Conservation (phyloP, 176 grass and related monocot species). For the Lolium rigidum region DNA sequence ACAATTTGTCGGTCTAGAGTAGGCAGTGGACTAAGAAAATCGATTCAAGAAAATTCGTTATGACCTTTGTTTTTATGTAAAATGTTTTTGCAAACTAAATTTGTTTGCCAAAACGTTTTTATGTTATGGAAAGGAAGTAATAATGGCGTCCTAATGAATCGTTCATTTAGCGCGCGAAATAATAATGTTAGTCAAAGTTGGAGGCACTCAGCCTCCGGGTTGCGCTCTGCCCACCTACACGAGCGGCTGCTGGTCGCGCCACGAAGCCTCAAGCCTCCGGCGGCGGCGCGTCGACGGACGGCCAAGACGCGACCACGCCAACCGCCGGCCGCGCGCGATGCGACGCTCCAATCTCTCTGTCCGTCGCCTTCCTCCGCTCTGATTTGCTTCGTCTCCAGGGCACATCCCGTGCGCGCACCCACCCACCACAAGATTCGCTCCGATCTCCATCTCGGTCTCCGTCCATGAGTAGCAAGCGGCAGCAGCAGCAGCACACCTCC, state of each 20-base stretch:
- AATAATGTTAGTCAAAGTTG: too few species aligned
- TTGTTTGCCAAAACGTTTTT: too few species aligned
- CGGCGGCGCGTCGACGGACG: background rate
- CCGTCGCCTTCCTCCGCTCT: background rate
- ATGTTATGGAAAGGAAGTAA: too few species aligned
- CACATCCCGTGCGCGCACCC: conserved; percentile 1
- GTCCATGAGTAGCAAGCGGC: background rate
- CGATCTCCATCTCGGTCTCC: background rate
- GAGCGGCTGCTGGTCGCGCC: background rate
- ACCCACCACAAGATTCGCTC: background rate
- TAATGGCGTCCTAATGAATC: too few species aligned
- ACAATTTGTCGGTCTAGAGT: too few species aligned
- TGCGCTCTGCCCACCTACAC: background rate
- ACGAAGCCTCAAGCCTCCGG: background rate
- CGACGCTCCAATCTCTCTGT: background rate
- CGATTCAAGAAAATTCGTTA: too few species aligned
- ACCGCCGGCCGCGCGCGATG: background rate
- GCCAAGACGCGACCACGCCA: conserved; percentile 9
- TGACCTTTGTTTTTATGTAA: too few species aligned
- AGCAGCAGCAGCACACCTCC: too few species aligned
- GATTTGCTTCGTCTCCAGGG: background rate
- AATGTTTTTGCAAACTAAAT: too few species aligned
- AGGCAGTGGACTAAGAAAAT: too few species aligned
- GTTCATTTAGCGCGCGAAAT: too few species aligned
- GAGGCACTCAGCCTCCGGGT: too few species aligned